Evolutionary conservation across 2,329 filamentous ascomycete genomes (phyloP).

Genomic region (Diaporthe velutina): DNA sequence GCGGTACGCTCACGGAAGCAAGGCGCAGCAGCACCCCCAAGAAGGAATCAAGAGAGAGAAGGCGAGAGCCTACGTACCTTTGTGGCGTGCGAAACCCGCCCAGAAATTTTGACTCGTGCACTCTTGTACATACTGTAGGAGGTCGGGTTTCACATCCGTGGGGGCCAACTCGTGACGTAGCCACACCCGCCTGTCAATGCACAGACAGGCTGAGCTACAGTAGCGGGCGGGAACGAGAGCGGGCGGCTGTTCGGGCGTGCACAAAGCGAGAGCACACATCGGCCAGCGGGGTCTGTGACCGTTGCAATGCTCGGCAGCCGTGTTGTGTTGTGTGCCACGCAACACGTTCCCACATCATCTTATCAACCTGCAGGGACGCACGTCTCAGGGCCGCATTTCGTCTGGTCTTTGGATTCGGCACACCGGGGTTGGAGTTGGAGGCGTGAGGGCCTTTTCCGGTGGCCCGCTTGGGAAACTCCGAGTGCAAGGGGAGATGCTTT

Average conservation of each 20-base stretch:
- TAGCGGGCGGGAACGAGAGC: background rate
- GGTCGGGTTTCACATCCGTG: conserved; percentile 6
- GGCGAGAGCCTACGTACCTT: background rate
- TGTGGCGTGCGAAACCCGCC: conserved; percentile 1
- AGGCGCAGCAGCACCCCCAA: background rate
- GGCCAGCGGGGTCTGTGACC: background rate
- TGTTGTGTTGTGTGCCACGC: background rate
- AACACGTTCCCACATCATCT: background rate
- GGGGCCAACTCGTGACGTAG: conserved; percentile 20
- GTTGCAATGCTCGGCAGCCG: background rate
- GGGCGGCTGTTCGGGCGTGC: background rate
- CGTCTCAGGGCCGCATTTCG: conserved; percentile 22
- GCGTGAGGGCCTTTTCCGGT: background rate
- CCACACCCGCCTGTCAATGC: conserved; percentile 21
- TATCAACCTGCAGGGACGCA: background rate
- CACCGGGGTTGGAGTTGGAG: background rate
- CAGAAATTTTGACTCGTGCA: conserved; percentile 22
- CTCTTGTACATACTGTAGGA: conserved; percentile 24
- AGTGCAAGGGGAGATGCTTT: background rate
- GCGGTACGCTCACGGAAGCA: background rate
- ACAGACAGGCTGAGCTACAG: no score
- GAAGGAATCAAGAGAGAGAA: background rate
- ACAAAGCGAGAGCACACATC: background rate
- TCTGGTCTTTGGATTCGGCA: background rate
- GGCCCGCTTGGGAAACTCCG: background rate